Evolutionary conservation across 2,329 filamentous ascomycete species (phyloP).

Genomic region (Hymenoscyphus scutula): DNA sequence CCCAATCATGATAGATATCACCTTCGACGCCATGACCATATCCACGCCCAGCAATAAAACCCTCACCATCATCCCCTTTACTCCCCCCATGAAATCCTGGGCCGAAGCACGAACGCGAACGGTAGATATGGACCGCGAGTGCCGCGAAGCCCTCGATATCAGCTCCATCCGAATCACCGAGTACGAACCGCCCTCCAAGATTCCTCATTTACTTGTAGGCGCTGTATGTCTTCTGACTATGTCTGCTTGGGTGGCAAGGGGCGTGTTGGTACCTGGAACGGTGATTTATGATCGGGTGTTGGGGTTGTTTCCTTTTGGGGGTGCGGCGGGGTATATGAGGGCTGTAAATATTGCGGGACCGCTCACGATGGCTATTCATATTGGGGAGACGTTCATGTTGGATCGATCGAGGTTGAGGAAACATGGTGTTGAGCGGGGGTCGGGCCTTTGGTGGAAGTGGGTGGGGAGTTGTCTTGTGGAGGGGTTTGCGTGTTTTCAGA

Average conservation of each 20-base stretch:
- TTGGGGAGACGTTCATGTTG: constrained; percentile 57
- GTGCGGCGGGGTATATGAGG: constrained; percentile 56
- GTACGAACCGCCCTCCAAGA: constrained; percentile 37
- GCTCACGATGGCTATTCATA: constrained; percentile 63
- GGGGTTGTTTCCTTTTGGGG: constrained; percentile 49
- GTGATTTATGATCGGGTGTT: constrained; percentile 50
- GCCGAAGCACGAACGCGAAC: constrained; percentile 67
- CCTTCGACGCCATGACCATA: constrained; percentile 61
- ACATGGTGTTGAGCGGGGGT: constrained; percentile 47
- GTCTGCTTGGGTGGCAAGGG: constrained; percentile 47
- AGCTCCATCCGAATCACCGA: constrained; percentile 40
- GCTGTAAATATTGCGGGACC: constrained; percentile 58
- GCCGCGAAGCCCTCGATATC: constrained; percentile 58
- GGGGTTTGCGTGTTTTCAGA: constrained; percentile 48
- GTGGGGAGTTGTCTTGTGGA: constrained; percentile 51
- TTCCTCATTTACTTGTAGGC: constrained; percentile 53
- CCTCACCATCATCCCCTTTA: constrained; percentile 59
- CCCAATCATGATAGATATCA: constrained; percentile 64
- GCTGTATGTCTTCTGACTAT: constrained; percentile 54
- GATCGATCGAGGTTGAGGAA: constrained; percentile 46
- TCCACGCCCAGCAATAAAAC: constrained; percentile 46
- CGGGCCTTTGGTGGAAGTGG: constrained; percentile 54
- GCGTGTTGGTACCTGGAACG: constrained; percentile 53
- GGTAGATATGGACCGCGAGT: constrained; percentile 67
- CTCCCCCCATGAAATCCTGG: constrained; percentile 67